phyloP scores from a whole-genome alignment of 805 yeast genomes.

The Candida ortonii region DNA sequence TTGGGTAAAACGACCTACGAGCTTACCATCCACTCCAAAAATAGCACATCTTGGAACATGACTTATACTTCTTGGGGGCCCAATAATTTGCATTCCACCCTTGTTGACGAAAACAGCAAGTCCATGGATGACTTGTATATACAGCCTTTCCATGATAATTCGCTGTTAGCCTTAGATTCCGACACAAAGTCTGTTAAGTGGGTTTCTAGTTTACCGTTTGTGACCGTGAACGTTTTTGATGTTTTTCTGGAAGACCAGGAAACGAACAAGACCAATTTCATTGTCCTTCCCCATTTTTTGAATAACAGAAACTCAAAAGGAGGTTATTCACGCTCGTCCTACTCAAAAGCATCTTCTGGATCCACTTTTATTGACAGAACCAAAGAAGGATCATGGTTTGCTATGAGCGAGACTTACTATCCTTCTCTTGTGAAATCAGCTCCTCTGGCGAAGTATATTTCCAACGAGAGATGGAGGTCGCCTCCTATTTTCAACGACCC shows the following conservation, averaged over 20 bases:
- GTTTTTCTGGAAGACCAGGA: constrained; percentile 40
- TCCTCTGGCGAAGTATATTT: constrained; percentile 64
- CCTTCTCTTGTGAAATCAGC: constrained; percentile 83
- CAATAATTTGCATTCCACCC: constrained; percentile 66
- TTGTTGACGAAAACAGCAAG: constrained; percentile 46
- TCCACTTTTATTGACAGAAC: constrained; percentile 70
- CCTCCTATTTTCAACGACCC: constrained; percentile 37
- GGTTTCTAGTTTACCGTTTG: constrained; percentile 70
- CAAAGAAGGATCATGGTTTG: constrained; percentile 72
- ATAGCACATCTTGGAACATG: constrained; percentile 76
- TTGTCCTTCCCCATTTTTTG: constrained; percentile 69
- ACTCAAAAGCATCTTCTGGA: constrained; percentile 25
- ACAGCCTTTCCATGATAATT: constrained; percentile 79
- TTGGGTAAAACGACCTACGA: constrained; percentile 74
- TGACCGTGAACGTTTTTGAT: constrained; percentile 79
- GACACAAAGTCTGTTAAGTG: constrained; percentile 72
- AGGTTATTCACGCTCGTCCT: constrained; percentile 1
- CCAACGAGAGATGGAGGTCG: constrained; percentile 42
- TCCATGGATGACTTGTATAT: constrained; percentile 74
- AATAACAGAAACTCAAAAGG: constrained; percentile 22
- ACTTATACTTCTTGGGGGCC: constrained; percentile 91
- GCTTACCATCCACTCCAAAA: constrained; percentile 70
- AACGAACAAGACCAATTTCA: constrained; percentile 34
- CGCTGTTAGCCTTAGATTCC: constrained; percentile 72
- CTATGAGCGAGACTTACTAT: constrained; percentile 71